Conservation (phyloP, 805 yeast genomes). For the Suhomyces sp. region DNA sequence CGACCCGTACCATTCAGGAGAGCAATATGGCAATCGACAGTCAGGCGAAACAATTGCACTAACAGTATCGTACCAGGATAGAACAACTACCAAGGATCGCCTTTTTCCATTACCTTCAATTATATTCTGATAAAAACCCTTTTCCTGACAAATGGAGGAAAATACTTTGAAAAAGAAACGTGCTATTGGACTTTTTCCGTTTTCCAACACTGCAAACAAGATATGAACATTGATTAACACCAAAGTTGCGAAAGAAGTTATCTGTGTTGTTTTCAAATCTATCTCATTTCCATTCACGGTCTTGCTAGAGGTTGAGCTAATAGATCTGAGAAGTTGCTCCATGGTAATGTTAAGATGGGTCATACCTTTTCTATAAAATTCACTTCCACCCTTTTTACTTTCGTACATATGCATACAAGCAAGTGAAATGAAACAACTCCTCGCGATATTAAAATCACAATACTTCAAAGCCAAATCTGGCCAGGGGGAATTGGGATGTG, state of each 20-base stretch:
- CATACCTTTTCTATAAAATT: conserved; percentile 51
- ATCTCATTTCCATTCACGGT: conserved; percentile 2
- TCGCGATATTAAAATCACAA: conserved; percentile 56
- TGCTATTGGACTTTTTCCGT: conserved; percentile 51
- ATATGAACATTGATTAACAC: conserved; percentile 53
- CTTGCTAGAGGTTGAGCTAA: conserved; percentile 15
- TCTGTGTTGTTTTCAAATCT: conserved; percentile 14
- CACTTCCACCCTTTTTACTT: conserved; percentile 46
- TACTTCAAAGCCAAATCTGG: conserved; percentile 56
- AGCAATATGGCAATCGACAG: conserved; percentile 52
- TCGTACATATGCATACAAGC: conserved; percentile 59
- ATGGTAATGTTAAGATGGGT: conserved; percentile 54
- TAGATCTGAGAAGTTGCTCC: conserved; percentile 50
- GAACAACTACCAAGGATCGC: conserved; percentile 46
- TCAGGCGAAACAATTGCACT: conserved; percentile 56
- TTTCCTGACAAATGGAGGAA: conserved; percentile 47
- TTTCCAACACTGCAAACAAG: conserved; percentile 51
- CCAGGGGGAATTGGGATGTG: conserved; percentile 62
- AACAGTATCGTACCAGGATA: conserved; percentile 60
- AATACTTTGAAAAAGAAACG: conserved; percentile 49
- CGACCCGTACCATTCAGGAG: conserved; percentile 51
- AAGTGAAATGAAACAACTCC: conserved; percentile 54
- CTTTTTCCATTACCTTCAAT: conserved; percentile 48
- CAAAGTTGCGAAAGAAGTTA: conserved; percentile 41
- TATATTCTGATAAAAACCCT: conserved; percentile 33